Conservation (phyloP, 2,329 filamentous ascomycete genomes). For the Tolypocladium endophyticum region DNA sequence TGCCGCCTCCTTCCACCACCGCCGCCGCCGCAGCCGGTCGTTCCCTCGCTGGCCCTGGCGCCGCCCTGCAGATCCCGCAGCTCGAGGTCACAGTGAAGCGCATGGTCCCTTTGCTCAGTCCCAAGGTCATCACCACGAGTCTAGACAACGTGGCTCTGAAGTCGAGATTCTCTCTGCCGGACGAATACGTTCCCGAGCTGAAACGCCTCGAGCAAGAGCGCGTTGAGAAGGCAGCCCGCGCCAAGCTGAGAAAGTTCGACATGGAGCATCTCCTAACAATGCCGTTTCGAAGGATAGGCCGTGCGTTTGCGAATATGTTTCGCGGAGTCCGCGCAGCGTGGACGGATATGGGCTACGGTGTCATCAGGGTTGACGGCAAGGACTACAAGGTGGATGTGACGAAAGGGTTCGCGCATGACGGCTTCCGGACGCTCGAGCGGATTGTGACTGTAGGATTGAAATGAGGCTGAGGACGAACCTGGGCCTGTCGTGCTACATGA, state of each 20-base stretch:
- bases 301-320: constrained; percentile 30
- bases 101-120: constrained; percentile 35
- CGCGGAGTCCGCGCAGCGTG: constrained; percentile 37
- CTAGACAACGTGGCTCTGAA: constrained; percentile 23
- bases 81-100: constrained; percentile 44
- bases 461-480: constrained; percentile 6
- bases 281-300: constrained; percentile 41
- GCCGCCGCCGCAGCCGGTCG: constrained; percentile 7
- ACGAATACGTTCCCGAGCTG: constrained; percentile 25
- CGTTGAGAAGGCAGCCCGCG: constrained; percentile 25
- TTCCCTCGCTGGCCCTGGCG: constrained; percentile 1
- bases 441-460: constrained; percentile 27
- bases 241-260: constrained; percentile 37
- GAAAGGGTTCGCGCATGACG: constrained; percentile 47
- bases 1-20: constrained; percentile 30
- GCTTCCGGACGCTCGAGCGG: constrained; percentile 47
- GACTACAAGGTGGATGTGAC: constrained; percentile 48
- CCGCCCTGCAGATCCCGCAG: constrained; percentile 20
- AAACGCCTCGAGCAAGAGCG: constrained; percentile 17
- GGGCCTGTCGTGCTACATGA: neutral
- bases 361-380: constrained; percentile 34
- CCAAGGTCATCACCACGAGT: constrained; percentile 28
- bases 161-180: constrained; percentile 26
- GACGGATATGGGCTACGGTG: constrained; percentile 45
- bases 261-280: constrained; percentile 44